A percentile compares a stretch with the other conserved stretches of the same genome.
phyloP scores from a whole-genome alignment of 2,329 filamentous ascomycete genomes.

The Tolypocladium tundrense region DNA sequence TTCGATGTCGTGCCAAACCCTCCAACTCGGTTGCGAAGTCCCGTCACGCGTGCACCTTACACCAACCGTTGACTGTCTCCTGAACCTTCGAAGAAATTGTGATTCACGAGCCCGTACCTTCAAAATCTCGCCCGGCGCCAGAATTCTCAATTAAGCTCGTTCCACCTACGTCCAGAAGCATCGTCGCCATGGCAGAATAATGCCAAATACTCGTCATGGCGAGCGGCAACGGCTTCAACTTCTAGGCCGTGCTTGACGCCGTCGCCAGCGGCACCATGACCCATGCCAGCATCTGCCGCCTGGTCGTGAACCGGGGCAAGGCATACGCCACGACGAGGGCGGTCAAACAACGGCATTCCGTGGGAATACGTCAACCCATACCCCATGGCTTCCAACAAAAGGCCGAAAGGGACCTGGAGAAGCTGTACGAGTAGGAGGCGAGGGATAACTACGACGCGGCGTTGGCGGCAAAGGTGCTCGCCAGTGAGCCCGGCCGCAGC shows the following conservation, averaged over 20 bases:
- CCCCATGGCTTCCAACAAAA: constrained; percentile 51
- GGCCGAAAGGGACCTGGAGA: constrained; percentile 46
- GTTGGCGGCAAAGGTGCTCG: constrained; percentile 57
- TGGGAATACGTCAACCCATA: constrained; percentile 70
- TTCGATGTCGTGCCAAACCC: no score
- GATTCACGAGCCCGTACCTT: no score
- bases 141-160: not conserved
- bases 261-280: constrained; percentile 28
- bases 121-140: no score
- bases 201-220: constrained; percentile 57
- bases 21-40: no score
- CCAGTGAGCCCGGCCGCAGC: constrained; percentile 46
- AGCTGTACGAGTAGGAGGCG: constrained; percentile 42
- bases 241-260: constrained; percentile 59
- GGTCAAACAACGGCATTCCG: constrained; percentile 35
- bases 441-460: constrained; percentile 65
- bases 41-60: no score
- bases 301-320: constrained; percentile 39
- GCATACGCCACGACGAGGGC: constrained; percentile 33
- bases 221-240: constrained; percentile 66
- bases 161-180: not conserved
- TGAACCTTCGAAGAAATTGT: no score
- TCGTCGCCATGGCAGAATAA: not conserved
- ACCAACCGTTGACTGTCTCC: no score
- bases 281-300: constrained; percentile 30